A percentile compares a stretch with the other conserved stretches of the same genome.
Conservation (phyloP, 2,329 filamentous ascomycete species). For the Penicillium concentricum region DNA sequence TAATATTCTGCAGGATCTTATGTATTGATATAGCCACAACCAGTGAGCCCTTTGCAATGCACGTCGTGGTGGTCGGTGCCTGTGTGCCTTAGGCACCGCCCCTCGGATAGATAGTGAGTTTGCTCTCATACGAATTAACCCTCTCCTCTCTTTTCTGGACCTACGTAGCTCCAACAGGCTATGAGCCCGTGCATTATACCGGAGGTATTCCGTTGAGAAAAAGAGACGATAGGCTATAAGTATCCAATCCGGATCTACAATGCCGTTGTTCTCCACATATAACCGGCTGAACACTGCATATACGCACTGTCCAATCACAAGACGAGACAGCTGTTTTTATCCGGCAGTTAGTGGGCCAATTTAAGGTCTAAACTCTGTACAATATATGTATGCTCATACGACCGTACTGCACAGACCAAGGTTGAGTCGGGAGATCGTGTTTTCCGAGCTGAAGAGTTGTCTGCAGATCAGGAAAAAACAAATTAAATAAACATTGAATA, state of each 20-base stretch:
- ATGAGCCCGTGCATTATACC: not conserved
- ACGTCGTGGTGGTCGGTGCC: too few species aligned
- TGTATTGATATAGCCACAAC: not conserved
- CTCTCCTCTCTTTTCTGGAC: too few species aligned
- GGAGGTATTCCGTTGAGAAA: not conserved
- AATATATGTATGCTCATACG: not conserved
- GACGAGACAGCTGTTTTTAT: not conserved
- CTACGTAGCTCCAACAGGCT: too few species aligned
- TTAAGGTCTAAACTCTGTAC: not conserved
- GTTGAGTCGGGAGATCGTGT: not conserved
- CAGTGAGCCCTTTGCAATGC: not conserved
- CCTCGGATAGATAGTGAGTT: too few species aligned
- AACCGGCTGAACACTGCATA: not conserved
- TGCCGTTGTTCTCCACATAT: not conserved
- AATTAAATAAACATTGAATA: not conserved
- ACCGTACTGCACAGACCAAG: slow-evolving; percentile 4
- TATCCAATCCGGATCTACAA: not conserved
- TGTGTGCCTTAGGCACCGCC: too few species aligned
- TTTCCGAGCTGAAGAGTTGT: not conserved
- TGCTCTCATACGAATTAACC: too few species aligned
- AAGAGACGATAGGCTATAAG: not conserved
- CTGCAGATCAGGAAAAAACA: not conserved
- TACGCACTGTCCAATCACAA: not conserved
- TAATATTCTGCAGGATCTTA: not conserved
- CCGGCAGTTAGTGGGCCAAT: not conserved